A percentile compares a stretch with the other conserved stretches of the same genome.
Conservation (phyloP, 768 basidiomycete species). For the Lactarius pseudohatsudake region DNA sequence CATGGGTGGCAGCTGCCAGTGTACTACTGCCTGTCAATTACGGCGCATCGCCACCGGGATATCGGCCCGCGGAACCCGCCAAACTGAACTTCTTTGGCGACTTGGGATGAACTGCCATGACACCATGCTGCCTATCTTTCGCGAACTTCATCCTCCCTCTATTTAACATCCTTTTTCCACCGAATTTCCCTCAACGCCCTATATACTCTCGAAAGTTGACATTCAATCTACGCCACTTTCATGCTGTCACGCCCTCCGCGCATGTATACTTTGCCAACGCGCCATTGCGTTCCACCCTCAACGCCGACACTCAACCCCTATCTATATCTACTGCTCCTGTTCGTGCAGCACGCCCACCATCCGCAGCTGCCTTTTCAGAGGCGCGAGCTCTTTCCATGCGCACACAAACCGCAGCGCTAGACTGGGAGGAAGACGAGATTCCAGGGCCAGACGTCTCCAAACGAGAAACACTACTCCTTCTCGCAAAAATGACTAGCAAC, state of each 20-base stretch:
- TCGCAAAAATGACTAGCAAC: constrained; percentile 96
- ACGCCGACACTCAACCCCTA: constrained; percentile 15
- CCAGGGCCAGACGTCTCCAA: constrained; percentile 73
- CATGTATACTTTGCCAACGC: constrained; percentile 58
- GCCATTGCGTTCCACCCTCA: constrained; percentile 29
- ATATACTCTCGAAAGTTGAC: constrained; percentile 20
- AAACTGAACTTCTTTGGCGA: not conserved
- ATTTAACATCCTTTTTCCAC: constrained; percentile 3
- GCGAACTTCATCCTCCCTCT: constrained; percentile 7
- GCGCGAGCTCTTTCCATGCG: constrained; percentile 30
- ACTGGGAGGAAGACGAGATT: constrained; percentile 78
- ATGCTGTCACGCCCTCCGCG: constrained; percentile 47
- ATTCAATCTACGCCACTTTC: constrained; percentile 63
- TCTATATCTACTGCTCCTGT: not conserved
- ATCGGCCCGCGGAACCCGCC: not conserved
- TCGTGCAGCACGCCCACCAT: constrained; percentile 16
- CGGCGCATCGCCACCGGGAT: no score
- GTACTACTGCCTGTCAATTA: no score
- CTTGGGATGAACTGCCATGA: not conserved
- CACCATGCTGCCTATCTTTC: constrained; percentile 1
- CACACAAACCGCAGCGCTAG: constrained; percentile 45
- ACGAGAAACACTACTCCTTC: constrained; percentile 68
- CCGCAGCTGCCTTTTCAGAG: not conserved
- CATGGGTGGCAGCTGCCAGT: not conserved
- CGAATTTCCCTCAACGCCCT: not conserved